Evolutionary conservation across 129 eudicot genomes (phyloP), one percentile per base, ranked within the genome.

Genomic region (Kitagawia praeruptora): DNA sequence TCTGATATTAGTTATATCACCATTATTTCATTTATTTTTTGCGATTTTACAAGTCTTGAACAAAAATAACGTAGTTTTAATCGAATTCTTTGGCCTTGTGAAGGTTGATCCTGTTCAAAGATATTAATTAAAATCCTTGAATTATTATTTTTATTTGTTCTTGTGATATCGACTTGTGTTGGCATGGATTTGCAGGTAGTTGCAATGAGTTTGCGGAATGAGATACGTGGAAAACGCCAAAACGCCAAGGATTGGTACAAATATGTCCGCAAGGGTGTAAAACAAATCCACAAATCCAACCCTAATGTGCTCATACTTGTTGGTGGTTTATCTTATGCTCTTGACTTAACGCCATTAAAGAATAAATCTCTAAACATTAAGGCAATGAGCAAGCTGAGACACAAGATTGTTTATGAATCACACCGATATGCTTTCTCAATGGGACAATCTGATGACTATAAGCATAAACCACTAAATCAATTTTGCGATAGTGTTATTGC

Each of bases 151-250:
- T 1, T 48, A 0, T 38, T 37, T 45, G 39, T 67, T n/a, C 61
- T 83, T 34, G 18, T 74, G 47, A 42, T 51, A 34, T 34, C 31
- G 42, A 48, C 28, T 69, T 5, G 6, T 9, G 69, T 25, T 61
- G 69, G 34, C 69, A n/a, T 61, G 37, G 3, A 1, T 42, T 27
- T 73, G 83, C 79, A 91, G 93, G 96, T 91, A 3, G 86, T 91
- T 39, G 97, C 85, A 11, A 91, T 91, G 92, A 91, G 97, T 73
- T 70, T 89, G 61, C 81, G 97, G 40, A 91, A 91, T 37, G 97
- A 91, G 79, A 77, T 89, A 21, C 93, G 94, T 18, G 97, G 97
- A 1, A 86, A 85, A 4, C 81, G 77, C 69, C 94, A 91, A 77
- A 89, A 91, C 9, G 78, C 14, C 48, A 10, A 54, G 6, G 82